Evolutionary conservation across 148 eudicot species (phyloP), one percentile per base, ranked within the genome.

Genomic region (Rhododendron ovatum): DNA sequence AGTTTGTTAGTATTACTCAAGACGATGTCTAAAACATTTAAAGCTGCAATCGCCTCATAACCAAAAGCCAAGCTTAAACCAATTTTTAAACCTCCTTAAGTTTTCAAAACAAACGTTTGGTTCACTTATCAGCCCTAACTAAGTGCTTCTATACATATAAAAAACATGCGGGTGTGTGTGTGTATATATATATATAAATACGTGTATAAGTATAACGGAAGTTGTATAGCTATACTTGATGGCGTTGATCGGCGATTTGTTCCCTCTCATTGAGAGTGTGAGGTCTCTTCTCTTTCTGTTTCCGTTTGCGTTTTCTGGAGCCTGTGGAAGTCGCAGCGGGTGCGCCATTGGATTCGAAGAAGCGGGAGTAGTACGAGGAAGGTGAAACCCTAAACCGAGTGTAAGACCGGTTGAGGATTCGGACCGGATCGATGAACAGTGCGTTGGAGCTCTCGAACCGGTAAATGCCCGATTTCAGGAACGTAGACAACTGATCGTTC

Each of bases 341-440:
- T 28, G 83, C 0, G 77, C 41, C 33, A 50, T 78, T 77, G 84
- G 86, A 75, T 57, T 88, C 82, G 91, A 94, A 96, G 89, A 92
- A 93, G 41, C 99, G 95, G 75, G 98, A 93, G 92, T 96, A 96
- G 88, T 96, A 96, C 14, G 88, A 85, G 10, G 92, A 89, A 12
- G 96, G 89, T 22, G 93, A 92, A 86, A 96, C 92, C 90, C 91
- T 90, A 87, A 92, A 94, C 79, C 89, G 93, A 33, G 91, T 82
- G 91, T 95, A 96, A 14, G 89, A 90, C 12, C 88, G 92, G 86
- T 94, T 94, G 82, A 96, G 92, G 43, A 92, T 84, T 69, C 96
- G 94, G 86, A 96, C 98, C 17, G 98, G 93, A 85, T 96, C 98
- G 24, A 96, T 82, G 91, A 96, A 96, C 5, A 89, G 87, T 0